These are phyloP conservation scores for Leishmania turanica DNA, from an alignment of 208 protist species.

Conservation along the genomic window DNA sequence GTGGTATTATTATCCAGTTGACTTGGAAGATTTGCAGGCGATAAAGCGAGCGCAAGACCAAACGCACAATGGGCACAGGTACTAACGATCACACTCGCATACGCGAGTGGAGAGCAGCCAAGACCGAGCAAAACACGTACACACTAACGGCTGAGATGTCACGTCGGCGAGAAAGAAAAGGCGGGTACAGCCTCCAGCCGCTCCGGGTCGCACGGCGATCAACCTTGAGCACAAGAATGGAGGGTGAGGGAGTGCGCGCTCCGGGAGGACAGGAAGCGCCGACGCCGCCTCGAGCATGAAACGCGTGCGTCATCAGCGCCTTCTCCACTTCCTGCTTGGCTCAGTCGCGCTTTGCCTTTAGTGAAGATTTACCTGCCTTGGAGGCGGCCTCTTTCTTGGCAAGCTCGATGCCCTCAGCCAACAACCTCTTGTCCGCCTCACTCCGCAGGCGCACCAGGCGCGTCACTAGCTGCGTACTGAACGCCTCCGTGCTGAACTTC, in stretches of 20 bases:
- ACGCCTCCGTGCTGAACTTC: constrained; percentile 56
- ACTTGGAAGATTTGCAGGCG: not conserved
- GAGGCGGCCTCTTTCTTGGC: constrained; percentile 2
- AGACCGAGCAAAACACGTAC: not conserved
- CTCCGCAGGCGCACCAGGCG: constrained; percentile 19
- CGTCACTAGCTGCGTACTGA: constrained; percentile 55
- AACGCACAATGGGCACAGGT: not conserved
- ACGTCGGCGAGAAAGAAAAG: not conserved
- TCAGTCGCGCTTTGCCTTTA: constrained; percentile 11
- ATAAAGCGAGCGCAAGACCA: not conserved
- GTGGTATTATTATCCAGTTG: not conserved
- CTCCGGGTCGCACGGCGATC: not conserved
- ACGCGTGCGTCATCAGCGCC: not conserved
- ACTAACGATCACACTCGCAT: not conserved
- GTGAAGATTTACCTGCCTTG: constrained; percentile 3
- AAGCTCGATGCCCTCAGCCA: constrained; percentile 11
- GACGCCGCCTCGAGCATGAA: not conserved
- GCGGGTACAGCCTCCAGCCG: not conserved
- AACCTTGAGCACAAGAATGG: not conserved
- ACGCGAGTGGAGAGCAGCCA: not conserved
- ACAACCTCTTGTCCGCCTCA: constrained; percentile 16
- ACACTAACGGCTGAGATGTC: not conserved
- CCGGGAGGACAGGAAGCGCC: not conserved
- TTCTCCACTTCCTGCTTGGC: not conserved
- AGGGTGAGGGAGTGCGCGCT: not conserved